Evolutionary conservation across 2,329 filamentous ascomycete species (phyloP), one percentile per base, ranked within the genome.

Genomic region (Onygenales sp.): DNA sequence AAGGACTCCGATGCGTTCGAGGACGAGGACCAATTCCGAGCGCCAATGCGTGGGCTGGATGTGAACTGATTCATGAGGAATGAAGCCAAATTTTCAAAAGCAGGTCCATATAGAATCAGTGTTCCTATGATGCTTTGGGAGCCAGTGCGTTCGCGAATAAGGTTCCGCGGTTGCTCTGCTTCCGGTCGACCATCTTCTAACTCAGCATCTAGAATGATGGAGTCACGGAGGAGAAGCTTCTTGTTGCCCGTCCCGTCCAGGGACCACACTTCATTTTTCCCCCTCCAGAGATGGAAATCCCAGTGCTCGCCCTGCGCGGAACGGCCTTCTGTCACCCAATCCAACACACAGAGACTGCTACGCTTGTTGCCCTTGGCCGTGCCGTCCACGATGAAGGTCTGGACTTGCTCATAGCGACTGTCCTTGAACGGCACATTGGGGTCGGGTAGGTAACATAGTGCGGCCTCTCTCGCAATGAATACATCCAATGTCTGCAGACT

Each of bases 311-410:
- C 91, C 47, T 87, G 81, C 4, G 93, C 91, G 5, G 78, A 82
- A 14, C 93, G 82, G 6, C 93, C 93, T 64, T 92, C 87, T 2
- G 85, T 94, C 6, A 96, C 90, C 93, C 93, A 98, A 69, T 98
- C 93, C 45, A 95, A 75, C 2, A 95, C 78, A 65, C 90, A 94
- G 11, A 97, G 72, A 42, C 85, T 60, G 76, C 7, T 55, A 55
- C 38, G 57, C 56, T 17, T 55, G 54, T n/a, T 55, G 53, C 27
- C 52, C 21, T 27, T 27, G 21, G 21, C 21, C 21, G 21, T 27
- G 21, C 21, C 21, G 21, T 27, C 21, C 21, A 55, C 70, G 39
- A 79, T 78, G 69, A 96, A 96, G 21, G 83, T 79, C 69, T 97
- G 92, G 13, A 75, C 78, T 70, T 97, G 92, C 61, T 86, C 81